These are phyloP conservation scores for Candida tibetensis DNA, from an alignment of 805 yeast genomes.

Conservation along the genomic window DNA sequence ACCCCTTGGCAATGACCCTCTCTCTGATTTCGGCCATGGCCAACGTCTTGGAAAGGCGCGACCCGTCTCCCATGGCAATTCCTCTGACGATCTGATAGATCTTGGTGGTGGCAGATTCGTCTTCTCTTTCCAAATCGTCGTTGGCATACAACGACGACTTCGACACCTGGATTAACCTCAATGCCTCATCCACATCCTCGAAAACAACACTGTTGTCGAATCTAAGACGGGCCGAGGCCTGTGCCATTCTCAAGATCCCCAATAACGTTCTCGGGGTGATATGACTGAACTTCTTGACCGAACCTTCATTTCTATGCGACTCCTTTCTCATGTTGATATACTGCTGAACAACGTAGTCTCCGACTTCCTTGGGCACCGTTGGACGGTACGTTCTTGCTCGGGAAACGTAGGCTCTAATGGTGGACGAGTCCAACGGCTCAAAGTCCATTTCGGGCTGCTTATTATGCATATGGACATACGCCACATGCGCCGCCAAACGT, in stretches of 20 bases:
- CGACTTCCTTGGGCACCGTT: constrained; percentile 74
- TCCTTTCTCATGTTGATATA: constrained; percentile 93
- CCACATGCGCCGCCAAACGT: constrained; percentile 86
- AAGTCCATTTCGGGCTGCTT: constrained; percentile 76
- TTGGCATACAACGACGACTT: constrained; percentile 70
- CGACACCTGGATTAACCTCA: constrained; percentile 83
- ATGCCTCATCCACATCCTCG: constrained; percentile 93
- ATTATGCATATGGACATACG: constrained; percentile 93
- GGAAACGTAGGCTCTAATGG: constrained; percentile 84
- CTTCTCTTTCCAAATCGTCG: constrained; percentile 49
- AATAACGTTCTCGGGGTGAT: constrained; percentile 93
- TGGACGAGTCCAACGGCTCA: constrained; percentile 72
- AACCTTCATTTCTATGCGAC: constrained; percentile 73
- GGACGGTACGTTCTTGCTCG: constrained; percentile 86
- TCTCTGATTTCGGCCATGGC: constrained; percentile 53
- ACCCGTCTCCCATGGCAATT: constrained; percentile 43
- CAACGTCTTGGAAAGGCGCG: constrained; percentile 26
- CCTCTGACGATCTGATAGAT: constrained; percentile 70
- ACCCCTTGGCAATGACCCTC: constrained; percentile 75
- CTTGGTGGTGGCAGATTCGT: constrained; percentile 62
- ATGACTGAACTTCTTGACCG: constrained; percentile 78
- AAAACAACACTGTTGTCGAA: constrained; percentile 67
- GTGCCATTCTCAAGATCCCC: constrained; percentile 88
- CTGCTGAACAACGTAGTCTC: constrained; percentile 79
- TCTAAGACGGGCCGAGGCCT: constrained; percentile 88